Evolutionary conservation across 2,329 filamentous ascomycete genomes (phyloP), one percentile per base, ranked within the genome.

Genomic region (Trichoderma atroviride): DNA sequence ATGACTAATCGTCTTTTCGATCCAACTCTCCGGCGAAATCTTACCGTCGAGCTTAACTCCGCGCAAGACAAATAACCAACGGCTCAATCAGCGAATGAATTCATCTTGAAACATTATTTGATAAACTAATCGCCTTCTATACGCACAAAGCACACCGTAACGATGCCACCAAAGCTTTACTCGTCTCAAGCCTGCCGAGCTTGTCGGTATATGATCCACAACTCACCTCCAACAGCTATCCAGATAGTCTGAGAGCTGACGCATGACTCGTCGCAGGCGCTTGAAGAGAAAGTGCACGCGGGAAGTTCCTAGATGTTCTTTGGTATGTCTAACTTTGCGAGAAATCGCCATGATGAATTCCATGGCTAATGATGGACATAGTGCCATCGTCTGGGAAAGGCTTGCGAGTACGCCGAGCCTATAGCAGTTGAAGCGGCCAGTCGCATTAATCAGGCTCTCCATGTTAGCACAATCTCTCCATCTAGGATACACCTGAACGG

Each of bases 401-500:
- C 37, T 9, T 66, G 63, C 63, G 63, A 66, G n/a, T 66, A 66
- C 27, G 53, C 63, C 31, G 63, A 66, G 47, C 43, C 63, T n/a
- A 43, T 43, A 35, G 37, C 27, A 13, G 57, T 53, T 11, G 63
- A 66, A 2, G 29, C 37, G 24, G 43, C 63, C 14, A 50, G 37
- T 43, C 63, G 57, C 22, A 66, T 58, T 35, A 53, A 66, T 14
- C n/a, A n/a, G 5, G 33, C 35, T 33, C 53, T 58, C 27, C 52
- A 66, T 4, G 37, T 58, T 27, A n/a, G 40, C 13, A 43, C 37
- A 5, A 33, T 43, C 5, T 58, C 63, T 58, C 37, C 63, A 31
- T 47, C 37, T 6, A 31, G 63, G 22, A 50, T 37, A 9, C n/a
- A 35, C 11, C 24, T 29, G 19, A 55, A 35, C 9, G 35, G 16